A percentile compares a stretch with the other conserved stretches of the same genome.
Conservation (phyloP, 2,329 filamentous ascomycete genomes). For the Lecanicillium sp. region DNA sequence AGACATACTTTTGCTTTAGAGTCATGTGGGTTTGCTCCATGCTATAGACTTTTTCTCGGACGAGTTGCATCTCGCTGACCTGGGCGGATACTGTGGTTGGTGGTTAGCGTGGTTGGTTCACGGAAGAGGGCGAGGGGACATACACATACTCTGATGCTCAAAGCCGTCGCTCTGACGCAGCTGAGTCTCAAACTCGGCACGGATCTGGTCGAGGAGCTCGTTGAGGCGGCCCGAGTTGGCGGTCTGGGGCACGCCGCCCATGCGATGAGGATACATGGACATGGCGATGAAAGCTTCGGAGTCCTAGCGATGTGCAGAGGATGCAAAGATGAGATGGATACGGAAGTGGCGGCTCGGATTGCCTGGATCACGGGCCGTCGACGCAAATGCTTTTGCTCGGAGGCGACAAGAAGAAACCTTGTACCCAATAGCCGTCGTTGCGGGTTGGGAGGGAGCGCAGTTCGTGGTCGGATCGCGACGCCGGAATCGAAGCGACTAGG, state of each 20-base stretch:
- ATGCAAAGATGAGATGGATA: not conserved
- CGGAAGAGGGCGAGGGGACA: conserved; percentile 3
- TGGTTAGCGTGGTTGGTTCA: conserved; percentile 3
- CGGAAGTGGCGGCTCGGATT: no score
- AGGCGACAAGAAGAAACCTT: no score
- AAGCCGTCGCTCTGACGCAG: conserved; percentile 75
- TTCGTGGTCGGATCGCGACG: no score
- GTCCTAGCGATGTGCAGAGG: not conserved
- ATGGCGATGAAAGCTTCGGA: conserved; percentile 24
- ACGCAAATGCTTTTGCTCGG: no score
- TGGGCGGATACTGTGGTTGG: conserved; percentile 65
- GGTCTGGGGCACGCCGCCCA: conserved; percentile 60
- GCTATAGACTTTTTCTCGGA: conserved; percentile 85
- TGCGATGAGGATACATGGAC: conserved; percentile 87
- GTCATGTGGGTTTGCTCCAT: conserved; percentile 84
- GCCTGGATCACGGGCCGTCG: no score
- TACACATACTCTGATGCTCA: conserved; percentile 81
- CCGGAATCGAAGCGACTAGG: no score
- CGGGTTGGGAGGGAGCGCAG: no score
- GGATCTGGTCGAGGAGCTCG: conserved; percentile 85
- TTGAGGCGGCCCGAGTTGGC: conserved; percentile 59
- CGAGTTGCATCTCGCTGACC: conserved; percentile 90
- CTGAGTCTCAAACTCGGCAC: conserved; percentile 84
- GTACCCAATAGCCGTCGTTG: no score
- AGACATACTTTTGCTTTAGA: conserved; percentile 74